Base-by-base conservation (phyloP, 345 rosid genomes). In the Murraya koenigii region DNA sequence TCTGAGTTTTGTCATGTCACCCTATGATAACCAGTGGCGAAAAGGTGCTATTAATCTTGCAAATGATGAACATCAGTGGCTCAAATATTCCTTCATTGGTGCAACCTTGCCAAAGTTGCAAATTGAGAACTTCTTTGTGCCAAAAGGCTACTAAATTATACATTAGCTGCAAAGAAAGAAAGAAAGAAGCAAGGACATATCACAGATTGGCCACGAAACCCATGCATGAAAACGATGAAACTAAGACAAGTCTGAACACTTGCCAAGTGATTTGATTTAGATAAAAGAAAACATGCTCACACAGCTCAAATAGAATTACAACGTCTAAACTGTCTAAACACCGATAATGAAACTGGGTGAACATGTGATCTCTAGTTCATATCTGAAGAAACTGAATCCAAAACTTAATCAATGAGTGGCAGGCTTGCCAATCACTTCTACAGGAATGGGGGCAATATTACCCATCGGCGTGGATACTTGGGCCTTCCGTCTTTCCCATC, bases 401-500 rank as follows among this genome's bases (percentile, higher is more conserved):
- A 79, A 73, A 69, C 38, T 38, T 64, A 49, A 70, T 15, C 70
- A 52, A 47, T 3, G 38, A 69, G 20, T 38, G 8, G 32, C 61
- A 38, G 62, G 44, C 30, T 68, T n/a, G 22, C 17, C 25, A 13
- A 19, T 41, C 38, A 59, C 17, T 32, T 77, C 82, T 93, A 94
- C 83, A 94, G 90, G 86, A 94, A 91, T 30, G 97, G 98, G n/a
- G 98, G 98, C 35, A 94, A 82, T 66, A 96, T 92, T 22, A 96
- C 90, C 97, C 97, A 96, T 81, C 99, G 85, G 66, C 97, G 88
- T 36, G 97, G 99, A 86, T 94, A 94, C 85, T 85, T 89, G 1
- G 94, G 94, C 77, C 90, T 90, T 44, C 98, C 99, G 19, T 94
- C 97, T 84, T 92, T 96, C 32, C 97, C 99, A 77, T 96, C 97